phyloP scores from a whole-genome alignment of 2,329 filamentous ascomycete species.

The Pseudogymnoascus sp. region DNA sequence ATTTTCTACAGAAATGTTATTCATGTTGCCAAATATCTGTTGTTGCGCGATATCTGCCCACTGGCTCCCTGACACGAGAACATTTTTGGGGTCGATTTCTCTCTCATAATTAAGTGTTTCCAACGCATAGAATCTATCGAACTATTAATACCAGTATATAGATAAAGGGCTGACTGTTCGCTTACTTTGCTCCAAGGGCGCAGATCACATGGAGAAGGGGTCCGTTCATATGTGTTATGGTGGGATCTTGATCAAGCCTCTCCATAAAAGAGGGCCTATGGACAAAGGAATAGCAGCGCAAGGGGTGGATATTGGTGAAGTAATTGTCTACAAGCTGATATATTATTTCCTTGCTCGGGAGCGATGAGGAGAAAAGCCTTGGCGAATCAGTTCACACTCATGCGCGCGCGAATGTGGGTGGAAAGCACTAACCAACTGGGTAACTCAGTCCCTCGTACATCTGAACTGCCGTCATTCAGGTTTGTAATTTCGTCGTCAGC shows the following conservation, averaged over 20 bases:
- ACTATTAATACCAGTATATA: background rate
- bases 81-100: background rate
- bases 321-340: constrained; percentile 20
- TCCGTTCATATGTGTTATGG: constrained; percentile 15
- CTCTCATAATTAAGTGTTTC: background rate
- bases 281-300: constrained; percentile 25
- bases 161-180: background rate
- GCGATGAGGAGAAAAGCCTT: constrained; percentile 6
- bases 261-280: constrained; percentile 26
- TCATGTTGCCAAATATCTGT: constrained; percentile 3
- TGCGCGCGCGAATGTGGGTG: background rate
- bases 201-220: constrained; percentile 23
- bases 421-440: background rate
- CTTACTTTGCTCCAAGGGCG: constrained; percentile 23
- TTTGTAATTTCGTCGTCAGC: background rate
- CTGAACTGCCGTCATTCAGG: background rate
- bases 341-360: constrained; percentile 1
- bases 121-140: background rate
- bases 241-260: constrained; percentile 21
- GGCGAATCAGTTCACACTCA: background rate
- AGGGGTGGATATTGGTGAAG: constrained; percentile 25
- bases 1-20: constrained; percentile 8
- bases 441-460: background rate
- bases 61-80: constrained; percentile 7
- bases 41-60: constrained; percentile 9